These are phyloP conservation scores for Pyrrhoderma lamaoense DNA, from an alignment of 1,284 basidiomycete genomes.

Conservation along the genomic window DNA sequence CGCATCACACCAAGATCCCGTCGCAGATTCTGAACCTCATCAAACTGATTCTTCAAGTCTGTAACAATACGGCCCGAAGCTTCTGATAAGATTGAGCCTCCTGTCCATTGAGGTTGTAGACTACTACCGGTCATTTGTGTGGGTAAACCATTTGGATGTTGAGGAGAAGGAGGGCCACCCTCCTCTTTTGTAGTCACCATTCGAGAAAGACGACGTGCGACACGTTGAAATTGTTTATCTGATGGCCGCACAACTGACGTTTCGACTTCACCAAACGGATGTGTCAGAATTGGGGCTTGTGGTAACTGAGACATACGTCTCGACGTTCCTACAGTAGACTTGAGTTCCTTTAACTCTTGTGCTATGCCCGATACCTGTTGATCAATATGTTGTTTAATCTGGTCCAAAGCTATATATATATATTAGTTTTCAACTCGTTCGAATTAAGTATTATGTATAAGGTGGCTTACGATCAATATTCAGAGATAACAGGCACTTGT, in stretches of 20 bases:
- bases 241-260: slow-evolving; percentile 55
- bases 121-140: slow-evolving; percentile 62
- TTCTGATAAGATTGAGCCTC: slow-evolving; percentile 63
- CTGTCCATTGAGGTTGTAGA: slow-evolving; percentile 66
- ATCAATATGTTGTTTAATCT: slow-evolving; percentile 98
- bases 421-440: no score
- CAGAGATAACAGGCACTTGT: slow-evolving; percentile 81
- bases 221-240: slow-evolving; percentile 62
- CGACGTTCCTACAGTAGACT: slow-evolving; percentile 48
- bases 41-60: slow-evolving; percentile 87
- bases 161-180: slow-evolving; percentile 21
- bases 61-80: slow-evolving; percentile 65
- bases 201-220: slow-evolving; percentile 63
- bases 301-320: slow-evolving; percentile 41
- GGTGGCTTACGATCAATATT: slow-evolving; percentile 88
- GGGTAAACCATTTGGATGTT: slow-evolving; percentile 31
- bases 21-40: slow-evolving; percentile 89
- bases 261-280: slow-evolving; percentile 54
- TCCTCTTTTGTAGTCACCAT: slow-evolving; percentile 43
- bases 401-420: slow-evolving; percentile 95
- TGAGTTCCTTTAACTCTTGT: slow-evolving; percentile 89
- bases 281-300: slow-evolving; percentile 38
- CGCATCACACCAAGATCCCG: slow-evolving; percentile 90
- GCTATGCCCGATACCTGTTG: slow-evolving; percentile 79
- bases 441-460: no score